Evolutionary conservation across 2,329 filamentous ascomycete species (phyloP), one percentile per base, ranked within the genome.

Genomic region (Sarocladiaceae sp.): DNA sequence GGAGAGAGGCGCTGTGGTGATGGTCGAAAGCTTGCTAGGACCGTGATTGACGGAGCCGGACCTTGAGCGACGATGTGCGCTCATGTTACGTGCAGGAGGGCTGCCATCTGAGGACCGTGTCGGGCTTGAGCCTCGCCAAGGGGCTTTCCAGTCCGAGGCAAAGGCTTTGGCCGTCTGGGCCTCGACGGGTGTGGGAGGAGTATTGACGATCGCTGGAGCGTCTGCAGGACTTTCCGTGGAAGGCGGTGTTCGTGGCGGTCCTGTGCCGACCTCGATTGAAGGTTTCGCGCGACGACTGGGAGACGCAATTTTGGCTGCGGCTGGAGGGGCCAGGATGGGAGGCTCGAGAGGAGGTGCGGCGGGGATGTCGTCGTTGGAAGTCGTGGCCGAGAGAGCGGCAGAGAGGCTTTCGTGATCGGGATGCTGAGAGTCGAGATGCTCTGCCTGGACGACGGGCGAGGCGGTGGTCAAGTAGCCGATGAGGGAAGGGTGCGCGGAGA

Each of bases 1-100:
- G 3, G 89, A 86, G 43, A 93, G 69, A 7, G 89, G 84, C 13
- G 77, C 80, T 45, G 77, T 74, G 51, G 82, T 82, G 41, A 82
- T 81, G 51, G 78, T 89, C 24, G 90, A 95, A 29, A 96, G 74
- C 66, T 94, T 96, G 73, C 89, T 96, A 24, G 89, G 90, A 33
- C 74, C 75, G 50, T 81, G 65, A 46, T 63, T 73, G 48, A 63
- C 65, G 50, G 74, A 77, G 57, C 68, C 68, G 70, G 80, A 73
- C 57, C 71, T 70, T 48, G 59, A 61, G 52, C 74, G 68, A 55
- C 71, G 64, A 49, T 90, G 85, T 47, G 82, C 78, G 65, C 82
- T 87, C 78, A 87, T 86, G 57, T 77, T 83, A 56, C 78, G 80
- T 52, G 80, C 76, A 29, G 78, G 70, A 51, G 82, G 80, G 35